Conservation (phyloP, 805 yeast genomes). For the Nakazawaea ernobii region DNA sequence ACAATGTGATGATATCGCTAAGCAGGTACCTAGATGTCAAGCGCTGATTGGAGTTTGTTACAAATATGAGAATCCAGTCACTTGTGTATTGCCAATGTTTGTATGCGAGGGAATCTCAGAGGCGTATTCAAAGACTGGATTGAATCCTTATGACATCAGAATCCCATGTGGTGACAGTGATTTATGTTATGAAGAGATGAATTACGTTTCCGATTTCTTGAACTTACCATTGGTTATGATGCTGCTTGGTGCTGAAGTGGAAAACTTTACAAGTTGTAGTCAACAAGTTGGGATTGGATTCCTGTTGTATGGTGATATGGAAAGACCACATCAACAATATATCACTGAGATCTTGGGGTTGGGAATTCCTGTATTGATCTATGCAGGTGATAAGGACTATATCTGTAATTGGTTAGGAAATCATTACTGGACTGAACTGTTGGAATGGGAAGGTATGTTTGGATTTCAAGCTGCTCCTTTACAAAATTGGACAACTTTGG, state of each 20-base stretch:
- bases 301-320: slow-evolving; percentile 82
- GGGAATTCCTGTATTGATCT: no score
- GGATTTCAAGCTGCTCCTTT: slow-evolving; percentile 33
- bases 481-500: slow-evolving; percentile 21
- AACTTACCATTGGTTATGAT: slow-evolving; percentile 69
- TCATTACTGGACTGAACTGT: slow-evolving; percentile 72
- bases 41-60: slow-evolving; percentile 74
- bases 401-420: slow-evolving; percentile 97
- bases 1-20: slow-evolving; percentile 67
- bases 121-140: slow-evolving; percentile 83
- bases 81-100: slow-evolving; percentile 85
- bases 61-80: slow-evolving; percentile 62
- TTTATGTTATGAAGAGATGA: slow-evolving; percentile 64
- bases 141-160: slow-evolving; percentile 87
- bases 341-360: slow-evolving; percentile 67
- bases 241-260: slow-evolving; percentile 89
- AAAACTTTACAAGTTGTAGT: slow-evolving; percentile 58
- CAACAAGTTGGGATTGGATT: slow-evolving; percentile 74
- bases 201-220: slow-evolving; percentile 65
- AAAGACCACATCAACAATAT: slow-evolving; percentile 79
- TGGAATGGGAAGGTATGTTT: slow-evolving; percentile 59
- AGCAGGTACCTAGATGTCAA: slow-evolving; percentile 69
- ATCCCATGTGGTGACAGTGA: slow-evolving; percentile 58
- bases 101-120: slow-evolving; percentile 82
- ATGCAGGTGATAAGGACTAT: slow-evolving; percentile 95